Base-by-base conservation (phyloP, 2,329 filamentous ascomycete genomes). In the Talaromyces sp. region DNA sequence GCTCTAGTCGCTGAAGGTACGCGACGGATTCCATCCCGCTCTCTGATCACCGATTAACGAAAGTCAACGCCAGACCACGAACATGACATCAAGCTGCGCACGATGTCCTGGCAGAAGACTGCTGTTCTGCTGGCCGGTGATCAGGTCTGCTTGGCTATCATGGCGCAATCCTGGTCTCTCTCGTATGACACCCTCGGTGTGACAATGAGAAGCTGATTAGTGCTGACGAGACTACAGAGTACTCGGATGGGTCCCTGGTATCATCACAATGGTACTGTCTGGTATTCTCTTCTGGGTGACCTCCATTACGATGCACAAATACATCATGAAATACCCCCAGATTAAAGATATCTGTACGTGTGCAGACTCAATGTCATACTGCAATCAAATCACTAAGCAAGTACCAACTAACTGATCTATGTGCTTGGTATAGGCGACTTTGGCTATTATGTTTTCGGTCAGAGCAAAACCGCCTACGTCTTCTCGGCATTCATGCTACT, bases 81-180 rank as follows among this genome's bases (percentile, higher is more conserved):
- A 40, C 58, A 64, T 61, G 79, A 80, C 3, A 81, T 81, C 67
- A 75, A 79, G 60, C 74, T 81, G 11, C 72, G 78, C n/a, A 80
- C 77, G 1, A 80, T 80, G 78, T 74, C 77, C 29, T 81, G 79
- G 78, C 77, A 80, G 56, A 80, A 80, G 61, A 77, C 76, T 1
- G 76, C 78, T 7, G 79, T 75, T 70, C 63, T 80, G 32, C 72
- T 80, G 5, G 68, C 65, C 10, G 78, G 78, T 32, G 78, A 80
- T 41, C 77, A 80, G 62, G 77, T 80, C 32, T 80, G 77, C 63
- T 65, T 80, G 4, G 78, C 78, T 24, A 80, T 80, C 57, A 80
- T 80, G 78, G 77, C 77, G 27, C 78, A 80, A 59, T 72, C 76
- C 6, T 80, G 77, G 78, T 79, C 77, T 24, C 70, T 80, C 11